A percentile compares a stretch with the other conserved stretches of the same genome.
Conservation (phyloP, 2,329 filamentous ascomycete species). For the Alternaria viburni region DNA sequence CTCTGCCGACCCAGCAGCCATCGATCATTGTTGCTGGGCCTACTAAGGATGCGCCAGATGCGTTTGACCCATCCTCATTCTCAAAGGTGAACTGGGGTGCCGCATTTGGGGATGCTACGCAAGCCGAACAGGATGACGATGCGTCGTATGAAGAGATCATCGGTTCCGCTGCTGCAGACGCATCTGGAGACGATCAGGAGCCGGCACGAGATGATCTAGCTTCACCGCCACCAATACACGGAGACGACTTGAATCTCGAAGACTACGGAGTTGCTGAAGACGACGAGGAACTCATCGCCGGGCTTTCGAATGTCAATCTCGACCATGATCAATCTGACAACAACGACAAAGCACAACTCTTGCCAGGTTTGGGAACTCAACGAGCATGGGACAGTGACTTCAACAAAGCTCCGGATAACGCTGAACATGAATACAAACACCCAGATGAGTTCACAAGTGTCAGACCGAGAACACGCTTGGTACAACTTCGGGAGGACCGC, state of each 20-base stretch:
- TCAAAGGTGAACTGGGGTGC: not conserved
- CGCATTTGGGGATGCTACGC: not conserved
- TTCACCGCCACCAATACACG: not conserved
- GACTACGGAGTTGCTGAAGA: not conserved
- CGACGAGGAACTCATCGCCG: not conserved
- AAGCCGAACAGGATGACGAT: not conserved
- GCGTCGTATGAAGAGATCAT: not conserved
- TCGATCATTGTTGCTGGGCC: not conserved
- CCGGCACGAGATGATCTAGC: not conserved
- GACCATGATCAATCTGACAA: not conserved
- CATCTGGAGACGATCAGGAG: not conserved
- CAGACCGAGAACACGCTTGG: not conserved
- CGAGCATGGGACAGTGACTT: not conserved
- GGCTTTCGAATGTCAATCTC: not conserved
- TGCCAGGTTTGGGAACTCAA: not conserved
- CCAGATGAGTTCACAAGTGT: not conserved
- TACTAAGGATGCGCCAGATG: not conserved
- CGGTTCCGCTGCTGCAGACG: too few relatives aligned
- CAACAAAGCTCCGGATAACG: not conserved
- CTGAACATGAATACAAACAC: not conserved
- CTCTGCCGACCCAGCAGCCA: not conserved
- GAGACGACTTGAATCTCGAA: not conserved
- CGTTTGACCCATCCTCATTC: not conserved
- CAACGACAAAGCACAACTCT: not conserved
- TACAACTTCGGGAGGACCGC: not conserved